phyloP scores from a whole-genome alignment of 1,284 basidiomycete genomes.

The Blastosporella zonata region DNA sequence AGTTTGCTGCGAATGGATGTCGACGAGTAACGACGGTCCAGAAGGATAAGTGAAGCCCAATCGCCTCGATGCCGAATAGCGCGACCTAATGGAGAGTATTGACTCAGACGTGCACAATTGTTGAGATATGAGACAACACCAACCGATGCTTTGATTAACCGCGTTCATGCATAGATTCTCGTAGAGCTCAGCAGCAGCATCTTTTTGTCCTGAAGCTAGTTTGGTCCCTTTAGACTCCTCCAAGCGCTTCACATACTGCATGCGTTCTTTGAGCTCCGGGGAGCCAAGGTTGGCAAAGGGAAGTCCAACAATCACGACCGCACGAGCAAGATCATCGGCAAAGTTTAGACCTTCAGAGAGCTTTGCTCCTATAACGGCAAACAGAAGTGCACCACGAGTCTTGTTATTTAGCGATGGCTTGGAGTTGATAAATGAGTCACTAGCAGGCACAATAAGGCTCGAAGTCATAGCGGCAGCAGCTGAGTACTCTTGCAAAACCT shows the following conservation, averaged over 20 bases:
- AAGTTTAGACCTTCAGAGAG: constrained; percentile 98
- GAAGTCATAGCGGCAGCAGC: constrained; percentile 41
- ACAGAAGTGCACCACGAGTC: constrained; percentile 68
- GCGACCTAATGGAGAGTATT: constrained; percentile 52
- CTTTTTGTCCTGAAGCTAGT: constrained; percentile 44
- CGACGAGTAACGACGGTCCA: constrained; percentile 78
- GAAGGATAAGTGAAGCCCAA: constrained; percentile 83
- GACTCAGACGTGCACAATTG: constrained; percentile 3
- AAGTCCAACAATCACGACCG: constrained; percentile 87
- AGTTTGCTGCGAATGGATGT: constrained; percentile 71
- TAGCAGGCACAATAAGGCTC: neutral
- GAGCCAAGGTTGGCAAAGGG: constrained; percentile 94
- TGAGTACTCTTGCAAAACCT: constrained; percentile 75
- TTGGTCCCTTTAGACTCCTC: constrained; percentile 39
- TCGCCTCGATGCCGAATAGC: constrained; percentile 87
- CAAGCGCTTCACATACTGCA: constrained; percentile 77
- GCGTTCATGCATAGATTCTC: constrained; percentile 95
- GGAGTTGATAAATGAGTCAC: neutral
- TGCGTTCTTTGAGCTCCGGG: constrained; percentile 86
- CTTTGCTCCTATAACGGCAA: constrained; percentile 96
- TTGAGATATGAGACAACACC: constrained; percentile 26
- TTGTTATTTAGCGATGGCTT: constrained; percentile 27
- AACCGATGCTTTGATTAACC: constrained; percentile 96
- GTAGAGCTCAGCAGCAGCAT: constrained; percentile 83
- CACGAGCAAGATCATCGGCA: constrained; percentile 83